A percentile compares a stretch with the other conserved stretches of the same genome.
phyloP scores from a whole-genome alignment of 2,329 filamentous ascomycete species.

The Ophiostoma novo-ulmi region DNA sequence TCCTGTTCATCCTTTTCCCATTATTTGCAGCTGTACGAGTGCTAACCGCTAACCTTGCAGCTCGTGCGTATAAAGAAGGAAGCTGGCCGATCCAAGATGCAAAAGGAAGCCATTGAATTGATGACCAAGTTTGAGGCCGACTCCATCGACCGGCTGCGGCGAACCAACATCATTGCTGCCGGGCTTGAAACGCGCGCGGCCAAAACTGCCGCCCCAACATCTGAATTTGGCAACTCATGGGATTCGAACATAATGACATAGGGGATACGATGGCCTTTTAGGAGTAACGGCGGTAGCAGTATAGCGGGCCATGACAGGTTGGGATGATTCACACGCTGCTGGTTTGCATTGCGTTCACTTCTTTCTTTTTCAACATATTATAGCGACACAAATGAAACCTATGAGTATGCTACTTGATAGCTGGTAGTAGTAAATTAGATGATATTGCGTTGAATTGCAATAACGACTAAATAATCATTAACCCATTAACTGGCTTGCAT shows the following conservation, averaged over 20 bases:
- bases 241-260: neutral
- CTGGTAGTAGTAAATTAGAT: too few species aligned
- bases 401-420: neutral
- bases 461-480: constrained; percentile 36
- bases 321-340: neutral
- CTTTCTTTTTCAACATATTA: neutral
- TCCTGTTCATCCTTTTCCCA: neutral
- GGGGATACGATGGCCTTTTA: neutral
- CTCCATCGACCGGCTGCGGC: constrained; percentile 68
- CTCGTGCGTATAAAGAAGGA: constrained; percentile 67
- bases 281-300: neutral
- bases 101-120: constrained; percentile 62
- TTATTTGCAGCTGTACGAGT: neutral
- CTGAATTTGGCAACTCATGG: neutral
- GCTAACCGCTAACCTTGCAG: constrained; percentile 34
- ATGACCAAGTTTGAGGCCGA: constrained; percentile 69
- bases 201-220: neutral
- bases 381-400: neutral
- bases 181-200: constrained; percentile 54
- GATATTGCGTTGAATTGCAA: neutral
- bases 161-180: constrained; percentile 69
- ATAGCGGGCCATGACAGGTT: neutral
- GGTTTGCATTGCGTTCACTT: neutral
- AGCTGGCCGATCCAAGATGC: constrained; percentile 63
- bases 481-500: constrained; percentile 92